Evolutionary conservation across 2,329 filamentous ascomycete species (phyloP).

Genomic region (Paecilomyces formosus): DNA sequence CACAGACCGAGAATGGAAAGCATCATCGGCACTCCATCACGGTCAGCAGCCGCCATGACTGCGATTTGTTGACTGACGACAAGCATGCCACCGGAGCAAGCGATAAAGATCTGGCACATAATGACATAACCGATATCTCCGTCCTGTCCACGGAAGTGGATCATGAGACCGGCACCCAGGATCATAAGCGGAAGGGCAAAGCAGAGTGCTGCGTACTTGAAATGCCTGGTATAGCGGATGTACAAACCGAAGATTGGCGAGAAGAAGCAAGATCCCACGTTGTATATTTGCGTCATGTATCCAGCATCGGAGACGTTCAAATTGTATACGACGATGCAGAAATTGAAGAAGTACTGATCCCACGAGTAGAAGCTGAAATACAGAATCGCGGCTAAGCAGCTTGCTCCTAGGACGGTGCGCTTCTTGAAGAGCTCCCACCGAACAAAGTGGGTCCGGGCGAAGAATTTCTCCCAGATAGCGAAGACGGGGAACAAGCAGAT

Average conservation of each 20-base stretch:
- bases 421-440: conserved; percentile 45
- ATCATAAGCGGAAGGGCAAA: conserved; percentile 47
- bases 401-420: conserved; percentile 46
- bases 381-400: conserved; percentile 39
- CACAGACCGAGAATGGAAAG: conserved; percentile 29
- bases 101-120: conserved; percentile 51
- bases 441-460: conserved; percentile 48
- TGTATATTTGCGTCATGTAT: conserved; percentile 46
- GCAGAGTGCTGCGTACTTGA: conserved; percentile 46
- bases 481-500: conserved; percentile 47
- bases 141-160: conserved; percentile 46
- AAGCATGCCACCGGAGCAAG: conserved; percentile 46
- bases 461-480: conserved; percentile 47
- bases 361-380: conserved; percentile 48
- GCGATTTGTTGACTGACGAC: conserved; percentile 52
- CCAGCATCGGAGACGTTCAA: conserved; percentile 35
- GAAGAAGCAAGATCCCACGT: conserved; percentile 48
- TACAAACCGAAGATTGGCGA: conserved; percentile 41
- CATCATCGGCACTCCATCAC: conserved; percentile 46
- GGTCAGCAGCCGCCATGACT: conserved; percentile 49
- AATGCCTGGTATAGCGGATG: conserved; percentile 44
- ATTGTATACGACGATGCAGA: conserved; percentile 47
- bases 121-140: conserved; percentile 44
- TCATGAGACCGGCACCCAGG: conserved; percentile 49
- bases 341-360: conserved; percentile 48